Evolutionary conservation across 1,284 basidiomycete genomes (phyloP), one percentile per base, ranked within the genome.

Genomic region (Malassezia japonica): DNA sequence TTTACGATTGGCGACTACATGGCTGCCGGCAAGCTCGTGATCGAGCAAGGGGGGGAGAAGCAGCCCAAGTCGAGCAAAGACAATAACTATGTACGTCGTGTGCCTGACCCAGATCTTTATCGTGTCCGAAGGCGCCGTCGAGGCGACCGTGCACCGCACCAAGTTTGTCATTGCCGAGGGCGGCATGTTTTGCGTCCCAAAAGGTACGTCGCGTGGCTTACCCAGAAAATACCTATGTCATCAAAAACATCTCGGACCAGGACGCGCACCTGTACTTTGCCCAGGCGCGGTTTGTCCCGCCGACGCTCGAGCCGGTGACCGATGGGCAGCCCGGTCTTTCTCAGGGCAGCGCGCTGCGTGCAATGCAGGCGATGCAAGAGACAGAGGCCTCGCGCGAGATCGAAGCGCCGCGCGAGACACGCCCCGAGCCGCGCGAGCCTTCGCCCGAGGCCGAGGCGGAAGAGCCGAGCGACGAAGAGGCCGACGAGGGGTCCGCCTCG

Each of bases 1-100:
- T 94, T 94, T 71, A 83, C 83, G n/a, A 89, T 95, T 59, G 84
- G 82, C 41, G 83, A 87, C 41, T 91, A 87, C 68, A 83, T 94
- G 63, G 91, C 91, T 0, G 84, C 87, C 15, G 94, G 94, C 0
- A 81, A 89, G 48, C 78, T 96, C 29, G 78, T 82, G 42, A 84
- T 98, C 33, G 87, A 87, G 4, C 80, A 84, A 0, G 78, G 80
- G 1, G 80, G 81, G 20, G 77, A 80, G 57, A 98, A 98, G 75
- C 86, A 87, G 1, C 82, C 80, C 46, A 98, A 96, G 74, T 80
- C 81, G 36, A 83, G 87, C 6, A 89, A 86, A 70, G 92, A 96
- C 70, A 98, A 98, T 65, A 86, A 85, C 48, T 98, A 94, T 74
- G 92, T 95, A 61, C 65, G 86, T 79, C 12, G n/a, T n/a, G 9